Conservation (phyloP, 2,329 filamentous ascomycete genomes). For the Aureobasidium sp. region DNA sequence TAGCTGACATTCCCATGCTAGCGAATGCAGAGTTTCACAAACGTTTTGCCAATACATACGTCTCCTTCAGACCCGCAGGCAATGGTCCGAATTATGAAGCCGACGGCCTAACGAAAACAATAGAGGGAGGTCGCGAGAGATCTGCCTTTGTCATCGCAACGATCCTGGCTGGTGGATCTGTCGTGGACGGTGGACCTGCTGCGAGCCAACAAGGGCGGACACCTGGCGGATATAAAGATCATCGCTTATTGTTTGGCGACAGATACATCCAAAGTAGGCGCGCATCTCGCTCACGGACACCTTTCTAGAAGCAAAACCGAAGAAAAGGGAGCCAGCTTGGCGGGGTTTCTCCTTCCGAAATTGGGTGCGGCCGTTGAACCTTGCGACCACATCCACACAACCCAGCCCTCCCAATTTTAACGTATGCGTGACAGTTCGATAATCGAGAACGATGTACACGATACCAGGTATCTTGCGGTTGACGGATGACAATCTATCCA, state of each 20-base stretch:
- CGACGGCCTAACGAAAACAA: constrained; percentile 5
- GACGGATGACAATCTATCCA: background rate
- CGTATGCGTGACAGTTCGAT: constrained; percentile 7
- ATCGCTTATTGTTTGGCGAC: constrained; percentile 8
- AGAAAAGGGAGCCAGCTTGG: constrained; percentile 8
- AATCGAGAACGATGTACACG: constrained; percentile 8
- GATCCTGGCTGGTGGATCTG: background rate
- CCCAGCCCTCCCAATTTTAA: constrained; percentile 9
- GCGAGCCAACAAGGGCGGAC: background rate
- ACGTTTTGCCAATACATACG: constrained; percentile 11
- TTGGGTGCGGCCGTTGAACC: constrained; percentile 8
- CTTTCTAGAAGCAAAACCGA: constrained; percentile 10
- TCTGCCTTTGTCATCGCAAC: background rate
- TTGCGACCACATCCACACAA: constrained; percentile 5
- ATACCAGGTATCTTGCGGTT: background rate
- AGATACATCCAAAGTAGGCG: background rate
- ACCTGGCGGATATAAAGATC: constrained; percentile 2
- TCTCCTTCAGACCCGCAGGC: constrained; percentile 1
- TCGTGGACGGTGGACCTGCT: background rate
- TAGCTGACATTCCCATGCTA: constrained; percentile 10
- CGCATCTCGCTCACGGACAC: background rate
- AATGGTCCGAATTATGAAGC: constrained; percentile 5
- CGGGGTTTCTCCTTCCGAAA: constrained; percentile 5
- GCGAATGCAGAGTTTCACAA: constrained; percentile 11
- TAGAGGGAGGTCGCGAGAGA: background rate